Percentiles rank a stretch among this genome's conserved stretches.
Conservation (phyloP, 2,329 filamentous ascomycete species). For the Pseudocercospora cruenta region DNA sequence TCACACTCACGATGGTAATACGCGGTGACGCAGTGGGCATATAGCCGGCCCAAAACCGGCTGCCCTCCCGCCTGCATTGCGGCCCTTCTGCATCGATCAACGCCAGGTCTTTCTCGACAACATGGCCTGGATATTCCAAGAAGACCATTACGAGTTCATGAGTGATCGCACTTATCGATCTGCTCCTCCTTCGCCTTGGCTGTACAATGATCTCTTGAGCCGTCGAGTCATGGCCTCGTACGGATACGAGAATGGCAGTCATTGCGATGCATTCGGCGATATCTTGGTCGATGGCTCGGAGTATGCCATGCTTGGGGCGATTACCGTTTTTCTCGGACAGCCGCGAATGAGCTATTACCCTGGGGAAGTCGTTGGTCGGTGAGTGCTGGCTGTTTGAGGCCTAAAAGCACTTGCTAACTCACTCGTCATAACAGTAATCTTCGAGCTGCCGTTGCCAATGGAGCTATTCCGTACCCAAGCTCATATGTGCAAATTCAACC, state of each 20-base stretch:
- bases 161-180: conserved; percentile 4
- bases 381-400: neutral
- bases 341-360: neutral
- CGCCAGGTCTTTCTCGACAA: neutral
- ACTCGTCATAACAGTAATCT: conserved; percentile 21
- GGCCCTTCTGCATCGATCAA: neutral
- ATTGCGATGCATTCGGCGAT: neutral
- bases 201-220: conserved; percentile 1
- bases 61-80: neutral
- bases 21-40: neutral
- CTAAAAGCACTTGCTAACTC: neutral
- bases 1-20: conserved; percentile 3
- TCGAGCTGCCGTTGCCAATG: conserved; percentile 35
- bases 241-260: conserved; percentile 9
- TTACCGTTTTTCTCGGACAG: neutral
- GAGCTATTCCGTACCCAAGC: conserved; percentile 29
- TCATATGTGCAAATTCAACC: conserved; percentile 36
- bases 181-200: neutral
- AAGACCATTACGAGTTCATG: conserved; percentile 10
- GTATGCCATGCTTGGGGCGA: neutral
- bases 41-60: neutral
- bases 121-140: conserved; percentile 1
- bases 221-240: conserved; percentile 5
- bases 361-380: neutral
- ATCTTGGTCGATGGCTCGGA: neutral